Percentiles rank a stretch among this genome's conserved stretches.
Evolutionary conservation across 768 basidiomycete species (phyloP).

Genomic region (Crucibulum laeve): DNA sequence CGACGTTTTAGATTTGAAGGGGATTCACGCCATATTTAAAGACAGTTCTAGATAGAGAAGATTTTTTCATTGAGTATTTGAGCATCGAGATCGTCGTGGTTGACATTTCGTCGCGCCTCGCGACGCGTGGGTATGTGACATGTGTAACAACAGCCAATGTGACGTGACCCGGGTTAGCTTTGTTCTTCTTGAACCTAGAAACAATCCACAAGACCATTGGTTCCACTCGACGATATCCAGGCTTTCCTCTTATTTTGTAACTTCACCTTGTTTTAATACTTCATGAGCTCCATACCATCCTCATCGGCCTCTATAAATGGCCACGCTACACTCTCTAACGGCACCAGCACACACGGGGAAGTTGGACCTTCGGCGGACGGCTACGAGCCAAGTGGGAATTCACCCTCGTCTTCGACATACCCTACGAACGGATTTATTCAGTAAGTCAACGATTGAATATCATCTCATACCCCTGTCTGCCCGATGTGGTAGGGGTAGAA

Average conservation of each 20-base stretch:
- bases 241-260: constrained; percentile 9
- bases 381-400: constrained; percentile 28
- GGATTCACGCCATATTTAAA: constrained; percentile 2
- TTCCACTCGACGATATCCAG: no score
- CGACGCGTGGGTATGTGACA: no score
- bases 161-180: no score
- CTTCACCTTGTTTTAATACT: constrained; percentile 8
- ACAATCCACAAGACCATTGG: no score
- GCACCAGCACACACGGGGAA: constrained; percentile 35
- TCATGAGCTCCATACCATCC: constrained; percentile 34
- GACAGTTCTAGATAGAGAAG: background rate
- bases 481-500: background rate
- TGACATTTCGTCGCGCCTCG: constrained; percentile 9
- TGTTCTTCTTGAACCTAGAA: no score
- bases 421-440: constrained; percentile 54
- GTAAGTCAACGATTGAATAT: constrained; percentile 34
- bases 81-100: constrained; percentile 8
- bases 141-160: no score
- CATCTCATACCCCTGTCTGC: background rate
- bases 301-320: constrained; percentile 49
- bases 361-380: constrained; percentile 30
- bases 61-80: background rate
- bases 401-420: constrained; percentile 36
- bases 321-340: constrained; percentile 44
- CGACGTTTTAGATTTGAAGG: constrained; percentile 29